Conservation (phyloP, 371 early-diverging fungal species). For the Funneliformis caledonium region DNA sequence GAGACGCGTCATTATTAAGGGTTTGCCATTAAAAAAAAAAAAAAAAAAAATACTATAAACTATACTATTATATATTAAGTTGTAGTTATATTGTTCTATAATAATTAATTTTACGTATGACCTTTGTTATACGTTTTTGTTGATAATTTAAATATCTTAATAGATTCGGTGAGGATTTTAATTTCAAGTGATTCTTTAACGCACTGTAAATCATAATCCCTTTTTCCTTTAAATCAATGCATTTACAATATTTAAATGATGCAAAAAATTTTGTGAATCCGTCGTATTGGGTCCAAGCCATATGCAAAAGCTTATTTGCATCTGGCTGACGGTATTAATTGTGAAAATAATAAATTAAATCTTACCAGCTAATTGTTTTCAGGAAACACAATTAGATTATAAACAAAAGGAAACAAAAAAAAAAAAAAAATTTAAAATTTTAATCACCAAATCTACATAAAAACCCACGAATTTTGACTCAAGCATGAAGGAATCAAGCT, state of each 20-base stretch:
- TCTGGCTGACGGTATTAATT: too few species aligned
- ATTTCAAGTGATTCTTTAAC: not conserved
- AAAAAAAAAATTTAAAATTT: too few species aligned
- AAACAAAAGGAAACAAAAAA: too few species aligned
- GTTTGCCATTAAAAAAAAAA: too few species aligned
- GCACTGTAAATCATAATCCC: not conserved
- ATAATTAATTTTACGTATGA: too few species aligned
- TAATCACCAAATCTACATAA: not conserved
- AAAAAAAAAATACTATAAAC: too few species aligned
- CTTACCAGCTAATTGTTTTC: not conserved
- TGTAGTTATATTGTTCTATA: too few species aligned
- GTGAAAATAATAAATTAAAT: too few species aligned
- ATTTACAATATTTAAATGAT: not conserved
- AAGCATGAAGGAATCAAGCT: not conserved
- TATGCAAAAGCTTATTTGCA: not conserved
- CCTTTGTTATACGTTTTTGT: not conserved
- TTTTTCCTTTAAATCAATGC: not conserved
- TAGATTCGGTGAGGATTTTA: not conserved
- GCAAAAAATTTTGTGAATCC: not conserved
- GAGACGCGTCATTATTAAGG: not conserved
- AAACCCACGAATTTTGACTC: not conserved
- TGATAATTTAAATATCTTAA: too few species aligned
- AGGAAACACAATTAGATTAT: not conserved
- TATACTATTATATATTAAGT: too few species aligned
- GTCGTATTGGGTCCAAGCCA: not conserved